These are phyloP conservation scores for Histomonas meleagridis DNA, from an alignment of 208 protist genomes.

Conservation along the genomic window DNA sequence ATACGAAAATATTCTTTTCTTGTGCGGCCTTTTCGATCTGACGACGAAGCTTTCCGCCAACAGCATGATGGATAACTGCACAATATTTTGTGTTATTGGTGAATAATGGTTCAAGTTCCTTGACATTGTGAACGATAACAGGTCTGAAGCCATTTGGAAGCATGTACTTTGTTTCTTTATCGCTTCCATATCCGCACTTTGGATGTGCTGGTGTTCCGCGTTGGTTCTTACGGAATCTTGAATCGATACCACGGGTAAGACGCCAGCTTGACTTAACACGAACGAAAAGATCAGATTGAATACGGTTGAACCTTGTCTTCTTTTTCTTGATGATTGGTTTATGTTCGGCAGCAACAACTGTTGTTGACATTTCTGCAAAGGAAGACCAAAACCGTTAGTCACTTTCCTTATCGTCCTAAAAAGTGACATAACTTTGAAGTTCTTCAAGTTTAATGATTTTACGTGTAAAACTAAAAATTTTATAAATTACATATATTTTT, in stretches of 20 bases:
- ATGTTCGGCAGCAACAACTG: background rate
- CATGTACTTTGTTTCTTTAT: conserved; percentile 81
- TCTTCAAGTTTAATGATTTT: too few relatives aligned
- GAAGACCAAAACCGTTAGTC: conserved; percentile 3
- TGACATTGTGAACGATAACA: conserved; percentile 72
- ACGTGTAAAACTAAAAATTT: too few relatives aligned
- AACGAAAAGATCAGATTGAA: conserved; percentile 40
- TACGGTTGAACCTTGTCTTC: conserved; percentile 41
- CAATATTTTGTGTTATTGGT: conserved; percentile 96
- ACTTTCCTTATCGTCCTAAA: too few relatives aligned
- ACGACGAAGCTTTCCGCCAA: conserved; percentile 78
- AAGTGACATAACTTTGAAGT: too few relatives aligned
- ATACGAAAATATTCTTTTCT: conserved; percentile 84
- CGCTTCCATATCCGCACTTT: conserved; percentile 89
- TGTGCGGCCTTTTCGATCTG: conserved; percentile 83
- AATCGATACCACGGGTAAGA: conserved; percentile 93
- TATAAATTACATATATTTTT: too few relatives aligned
- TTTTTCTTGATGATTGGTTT: conserved; percentile 18
- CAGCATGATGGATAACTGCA: conserved; percentile 78
- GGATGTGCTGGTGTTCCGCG: conserved; percentile 79
- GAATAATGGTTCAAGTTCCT: conserved; percentile 89
- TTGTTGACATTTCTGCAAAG: too few relatives aligned
- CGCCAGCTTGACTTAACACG: conserved; percentile 66
- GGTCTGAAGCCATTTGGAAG: conserved; percentile 84
- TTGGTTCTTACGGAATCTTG: conserved; percentile 82